phyloP scores from a whole-genome alignment of 2,329 filamentous ascomycete genomes.

The Verticillium longisporum region DNA sequence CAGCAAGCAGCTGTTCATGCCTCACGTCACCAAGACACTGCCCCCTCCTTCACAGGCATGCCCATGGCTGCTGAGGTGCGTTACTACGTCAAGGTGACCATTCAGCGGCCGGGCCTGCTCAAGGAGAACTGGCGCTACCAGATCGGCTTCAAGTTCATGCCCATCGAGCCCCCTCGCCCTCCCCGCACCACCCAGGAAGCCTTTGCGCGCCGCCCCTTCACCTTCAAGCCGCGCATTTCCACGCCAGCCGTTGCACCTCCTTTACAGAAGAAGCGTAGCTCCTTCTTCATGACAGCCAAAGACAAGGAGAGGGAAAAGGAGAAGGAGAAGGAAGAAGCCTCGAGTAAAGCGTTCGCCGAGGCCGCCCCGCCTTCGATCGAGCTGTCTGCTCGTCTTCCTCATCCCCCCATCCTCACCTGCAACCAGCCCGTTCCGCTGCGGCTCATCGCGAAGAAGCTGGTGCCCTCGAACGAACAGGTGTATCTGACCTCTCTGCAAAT shows the following conservation, averaged over 20 bases:
- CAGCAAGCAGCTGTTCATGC: slow-evolving; percentile 53
- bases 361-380: slow-evolving; percentile 65
- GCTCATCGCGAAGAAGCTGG: slow-evolving; percentile 71
- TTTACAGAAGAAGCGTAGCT: slow-evolving; percentile 44
- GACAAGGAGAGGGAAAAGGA: slow-evolving; percentile 11
- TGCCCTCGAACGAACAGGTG: slow-evolving; percentile 60
- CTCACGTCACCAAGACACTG: slow-evolving; percentile 77
- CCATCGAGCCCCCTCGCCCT: slow-evolving; percentile 81
- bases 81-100: slow-evolving; percentile 94
- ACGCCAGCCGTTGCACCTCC: slow-evolving; percentile 14
- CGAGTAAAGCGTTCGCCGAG: slow-evolving; percentile 16
- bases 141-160: slow-evolving; percentile 75
- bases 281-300: slow-evolving; percentile 46
- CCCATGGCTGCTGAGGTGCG: slow-evolving; percentile 82
- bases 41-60: slow-evolving; percentile 82
- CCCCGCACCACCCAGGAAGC: slow-evolving; percentile 65
- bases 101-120: slow-evolving; percentile 80
- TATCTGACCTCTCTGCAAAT: slow-evolving; percentile 76
- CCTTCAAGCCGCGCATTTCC: slow-evolving; percentile 38
- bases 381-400: slow-evolving; percentile 69
- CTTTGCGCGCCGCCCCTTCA: slow-evolving; percentile 69
- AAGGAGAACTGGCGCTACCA: slow-evolving; percentile 78
- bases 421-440: slow-evolving; percentile 79
- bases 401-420: slow-evolving; percentile 82
- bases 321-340: slow-evolving; percentile 4